Evolutionary conservation across 257 asterid species (phyloP), one percentile per base, ranked within the genome.

Genomic region (Jasminum sambac): DNA sequence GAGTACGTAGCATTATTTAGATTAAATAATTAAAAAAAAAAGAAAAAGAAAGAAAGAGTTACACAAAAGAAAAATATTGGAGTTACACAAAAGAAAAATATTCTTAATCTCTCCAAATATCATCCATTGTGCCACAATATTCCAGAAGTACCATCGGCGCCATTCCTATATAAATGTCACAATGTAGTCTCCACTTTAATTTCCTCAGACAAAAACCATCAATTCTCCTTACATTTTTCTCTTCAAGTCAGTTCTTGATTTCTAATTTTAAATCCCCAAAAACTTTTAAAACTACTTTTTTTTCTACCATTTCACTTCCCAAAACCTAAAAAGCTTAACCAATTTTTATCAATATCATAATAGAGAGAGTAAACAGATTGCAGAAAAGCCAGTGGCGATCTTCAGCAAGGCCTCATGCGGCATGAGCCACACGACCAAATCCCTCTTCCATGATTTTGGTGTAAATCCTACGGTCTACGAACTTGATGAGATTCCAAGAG

Each of bases 391-490:
- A 13, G 11, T 65, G 69, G 69, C 40, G 55, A 65, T 55, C 62
- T 55, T 55, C 34, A 55, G 62, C 62, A 55, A 55, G 62, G 21
- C 8, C 23, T 55, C 62, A 6, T 65, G 69, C 55, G 40, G 69
- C 69, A 65, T 65, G 37, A 39, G 69, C 69, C 69, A 65, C 69
- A 5, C 69, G 23, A 65, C 40, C 69, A 65, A 39, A 39, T 9
- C 58, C 52, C 57, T 65, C n/a, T 21, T 65, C 17, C 11, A 0
- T 25, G 69, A 65, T 8, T 41, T 65, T 24, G 69, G 69, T 5
- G 69, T 40, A 17, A 41, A 41, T 44, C 69, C 58, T 11, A 11
- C 69, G 4, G 57, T 65, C 0, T 65, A 39, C 19, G 69, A 65
- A 25, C 57, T 65, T 8, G 69, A 65, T 24, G 57, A 65, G 24